Evolutionary conservation across 2,329 filamentous ascomycete genomes (phyloP), one percentile per base, ranked within the genome.

Genomic region (Scytalidium sp.): DNA sequence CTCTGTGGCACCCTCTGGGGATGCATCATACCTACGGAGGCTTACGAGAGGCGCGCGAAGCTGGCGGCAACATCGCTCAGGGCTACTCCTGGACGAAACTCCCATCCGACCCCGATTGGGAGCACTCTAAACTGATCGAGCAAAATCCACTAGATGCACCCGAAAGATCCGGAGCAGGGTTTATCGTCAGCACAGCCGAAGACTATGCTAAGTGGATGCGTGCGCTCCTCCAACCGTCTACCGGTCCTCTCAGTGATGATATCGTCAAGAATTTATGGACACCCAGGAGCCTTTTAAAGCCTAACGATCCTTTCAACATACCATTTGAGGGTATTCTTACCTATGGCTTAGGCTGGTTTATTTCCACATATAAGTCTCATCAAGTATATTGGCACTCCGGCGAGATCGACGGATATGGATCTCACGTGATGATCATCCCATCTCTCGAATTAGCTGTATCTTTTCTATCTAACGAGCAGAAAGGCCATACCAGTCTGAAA

Each of bases 1-100:
- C 61, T 9, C 60, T 79, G 27, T 77, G 73, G 67, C 51, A 52
- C 2, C 75, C 74, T 0, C 63, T 79, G 20, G 65, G 64, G 1
- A 78, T 79, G 75, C 56, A 56, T 3, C 65, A 69, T 43, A 73
- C 73, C 0, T 71, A 65, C 29, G 55, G 49, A 32, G 52, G 54
- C 3, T n/a, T 40, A 3, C 45, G 41, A 8, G 52, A 57, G 9
- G 3, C 50, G 21, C 42, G 39, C 10, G 13, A 41, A 43, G 45
- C 32, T 2, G 40, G 39, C 2, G 45, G 52, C 10, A 20, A 51
- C 19, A 39, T 56, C 9, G 48, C 54, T 3, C 32, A 47, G 10
- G 49, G 46, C 7, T 55, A 54, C 29, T 43, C 43, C 21, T 58
- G 50, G 49, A 45, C 25, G 25, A 29, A 29, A 13, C 25, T 29